A percentile compares a stretch with the other conserved stretches of the same genome.
Conservation (phyloP, 2,329 filamentous ascomycete genomes). For the Ophiostoma perfectum region DNA sequence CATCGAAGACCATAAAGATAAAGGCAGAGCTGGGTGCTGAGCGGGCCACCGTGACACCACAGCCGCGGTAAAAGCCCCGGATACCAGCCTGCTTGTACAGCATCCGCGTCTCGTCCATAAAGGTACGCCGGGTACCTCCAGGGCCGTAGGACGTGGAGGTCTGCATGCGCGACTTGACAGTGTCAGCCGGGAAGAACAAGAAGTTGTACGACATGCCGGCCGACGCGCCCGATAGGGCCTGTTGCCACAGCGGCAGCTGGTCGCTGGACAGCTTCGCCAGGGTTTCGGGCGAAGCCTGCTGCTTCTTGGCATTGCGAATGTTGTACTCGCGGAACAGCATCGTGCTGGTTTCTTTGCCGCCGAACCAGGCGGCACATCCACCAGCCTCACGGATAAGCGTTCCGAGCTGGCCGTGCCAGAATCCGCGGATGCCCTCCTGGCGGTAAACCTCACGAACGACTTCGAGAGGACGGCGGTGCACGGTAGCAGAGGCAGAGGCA, state of each 20-base stretch:
- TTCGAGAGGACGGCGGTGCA: slow-evolving; percentile 51
- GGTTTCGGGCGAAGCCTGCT: slow-evolving; percentile 29
- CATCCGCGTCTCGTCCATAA: slow-evolving; percentile 63
- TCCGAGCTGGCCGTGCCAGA: slow-evolving; percentile 92
- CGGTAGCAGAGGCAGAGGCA: slow-evolving; percentile 34
- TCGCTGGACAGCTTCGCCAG: slow-evolving; percentile 42
- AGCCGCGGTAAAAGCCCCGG: slow-evolving; percentile 84
- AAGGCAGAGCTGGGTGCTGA: slow-evolving; percentile 95
- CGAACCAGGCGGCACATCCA: slow-evolving; percentile 92
- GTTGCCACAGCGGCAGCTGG: slow-evolving; percentile 73
- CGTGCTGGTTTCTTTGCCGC: slow-evolving; percentile 75
- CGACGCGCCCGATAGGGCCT: slow-evolving; percentile 77
- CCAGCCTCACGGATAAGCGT: slow-evolving; percentile 92
- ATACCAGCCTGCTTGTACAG: slow-evolving; percentile 82
- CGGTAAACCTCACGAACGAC: slow-evolving; percentile 76
- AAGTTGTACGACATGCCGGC: slow-evolving; percentile 96
- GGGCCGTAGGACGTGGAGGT: slow-evolving; percentile 61
- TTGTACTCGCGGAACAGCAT: slow-evolving; percentile 61
- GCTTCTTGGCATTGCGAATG: slow-evolving; percentile 35
- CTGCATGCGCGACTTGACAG: slow-evolving; percentile 95
- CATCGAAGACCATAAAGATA: slow-evolving; percentile 94
- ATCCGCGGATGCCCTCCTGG: slow-evolving; percentile 75
- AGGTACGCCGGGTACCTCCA: slow-evolving; percentile 50
- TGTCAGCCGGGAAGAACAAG: slow-evolving; percentile 93
- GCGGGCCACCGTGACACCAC: slow-evolving; percentile 83